These are phyloP conservation scores for Starmera pachycereana DNA, from an alignment of 805 yeast genomes.

Conservation along the genomic window DNA sequence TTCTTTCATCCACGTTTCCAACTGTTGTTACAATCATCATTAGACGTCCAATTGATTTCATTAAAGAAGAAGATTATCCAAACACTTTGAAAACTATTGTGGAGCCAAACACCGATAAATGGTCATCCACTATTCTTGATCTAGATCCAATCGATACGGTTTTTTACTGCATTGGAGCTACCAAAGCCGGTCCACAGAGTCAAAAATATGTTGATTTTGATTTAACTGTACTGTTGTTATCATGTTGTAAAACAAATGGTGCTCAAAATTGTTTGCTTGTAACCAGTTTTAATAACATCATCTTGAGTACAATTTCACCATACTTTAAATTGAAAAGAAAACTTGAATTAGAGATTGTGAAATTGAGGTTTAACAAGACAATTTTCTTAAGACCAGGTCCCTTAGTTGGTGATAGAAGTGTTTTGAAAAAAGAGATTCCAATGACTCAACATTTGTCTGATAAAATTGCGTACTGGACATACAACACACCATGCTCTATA, in stretches of 20 bases:
- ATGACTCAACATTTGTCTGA: slow-evolving; percentile 5
- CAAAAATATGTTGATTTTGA: slow-evolving; percentile 66
- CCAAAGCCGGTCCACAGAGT: slow-evolving; percentile 57
- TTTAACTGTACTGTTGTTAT: slow-evolving; percentile 51
- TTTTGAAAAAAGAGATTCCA: slow-evolving; percentile 1
- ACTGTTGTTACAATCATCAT: not conserved
- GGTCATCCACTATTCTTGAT: slow-evolving; percentile 32
- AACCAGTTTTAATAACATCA: slow-evolving; percentile 48
- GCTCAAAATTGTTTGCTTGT: slow-evolving; percentile 54
- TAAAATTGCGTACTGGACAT: slow-evolving; percentile 8
- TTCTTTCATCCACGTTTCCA: slow-evolving; percentile 3
- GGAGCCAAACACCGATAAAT: slow-evolving; percentile 36
- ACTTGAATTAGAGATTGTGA: slow-evolving; percentile 54
- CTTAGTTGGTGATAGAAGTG: slow-evolving; percentile 23
- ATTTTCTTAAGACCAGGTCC: slow-evolving; percentile 71
- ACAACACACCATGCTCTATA: slow-evolving; percentile 6
- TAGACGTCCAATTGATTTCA: slow-evolving; percentile 3
- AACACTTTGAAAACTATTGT: slow-evolving; percentile 29
- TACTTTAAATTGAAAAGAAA: slow-evolving; percentile 62
- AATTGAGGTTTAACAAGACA: slow-evolving; percentile 51
- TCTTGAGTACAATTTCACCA: slow-evolving; percentile 36
- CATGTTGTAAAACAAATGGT: slow-evolving; percentile 57
- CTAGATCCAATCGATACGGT: slow-evolving; percentile 20
- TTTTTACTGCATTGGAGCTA: slow-evolving; percentile 65
- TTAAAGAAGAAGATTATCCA: slow-evolving; percentile 1